Evolutionary conservation across 768 basidiomycete species (phyloP).

Genomic region (Tubosaeta sp.): DNA sequence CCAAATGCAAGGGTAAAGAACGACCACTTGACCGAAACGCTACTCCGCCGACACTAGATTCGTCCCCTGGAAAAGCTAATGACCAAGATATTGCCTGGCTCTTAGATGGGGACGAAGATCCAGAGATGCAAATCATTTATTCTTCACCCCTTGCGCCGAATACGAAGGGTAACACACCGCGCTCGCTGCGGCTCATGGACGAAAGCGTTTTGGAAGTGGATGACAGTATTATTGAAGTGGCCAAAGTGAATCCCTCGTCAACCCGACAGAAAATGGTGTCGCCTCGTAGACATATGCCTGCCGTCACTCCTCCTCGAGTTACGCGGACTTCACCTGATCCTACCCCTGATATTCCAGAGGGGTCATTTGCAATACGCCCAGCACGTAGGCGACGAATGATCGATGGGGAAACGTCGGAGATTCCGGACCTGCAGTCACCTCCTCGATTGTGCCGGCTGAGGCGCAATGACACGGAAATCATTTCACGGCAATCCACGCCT

Average conservation of each 20-base stretch:
- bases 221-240: conserved; percentile 14
- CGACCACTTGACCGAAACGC: not conserved
- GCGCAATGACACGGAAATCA: conserved; percentile 27
- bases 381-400: conserved; percentile 28
- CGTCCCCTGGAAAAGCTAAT: conserved; percentile 1
- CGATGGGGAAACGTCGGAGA: conserved; percentile 12
- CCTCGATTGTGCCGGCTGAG: conserved; percentile 29
- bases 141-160: conserved; percentile 41
- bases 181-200: conserved; percentile 7
- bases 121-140: conserved; percentile 46
- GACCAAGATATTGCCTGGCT: conserved; percentile 60
- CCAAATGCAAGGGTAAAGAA: conserved; percentile 12
- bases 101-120: conserved; percentile 61
- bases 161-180: conserved; percentile 4
- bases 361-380: conserved; percentile 45
- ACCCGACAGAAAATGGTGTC: conserved; percentile 7
- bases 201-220: conserved; percentile 16
- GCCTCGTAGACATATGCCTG: conserved; percentile 29
- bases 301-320: conserved; percentile 27
- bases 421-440: conserved; percentile 24
- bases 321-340: conserved; percentile 18
- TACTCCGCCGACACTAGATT: not conserved
- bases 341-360: conserved; percentile 31
- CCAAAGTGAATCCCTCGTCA: conserved; percentile 17
- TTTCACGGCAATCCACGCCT: conserved; percentile 17